phyloP scores from a whole-genome alignment of 805 yeast genomes.

The Hanseniaspora lindneri region DNA sequence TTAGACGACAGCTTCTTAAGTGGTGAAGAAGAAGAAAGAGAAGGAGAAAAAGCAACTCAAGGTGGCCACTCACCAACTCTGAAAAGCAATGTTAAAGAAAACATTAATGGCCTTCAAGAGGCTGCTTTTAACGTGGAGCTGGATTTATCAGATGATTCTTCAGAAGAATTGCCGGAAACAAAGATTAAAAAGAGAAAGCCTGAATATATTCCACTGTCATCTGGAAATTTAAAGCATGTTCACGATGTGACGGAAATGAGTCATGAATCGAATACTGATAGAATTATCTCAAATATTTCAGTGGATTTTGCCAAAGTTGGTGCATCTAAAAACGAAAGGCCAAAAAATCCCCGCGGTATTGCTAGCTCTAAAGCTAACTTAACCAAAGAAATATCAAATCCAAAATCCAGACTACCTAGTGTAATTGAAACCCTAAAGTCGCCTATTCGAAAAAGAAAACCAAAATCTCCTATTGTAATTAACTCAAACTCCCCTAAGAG shows the following conservation, averaged over 20 bases:
- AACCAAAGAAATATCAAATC: neutral
- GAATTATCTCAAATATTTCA: conserved; percentile 6
- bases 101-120: too few species aligned
- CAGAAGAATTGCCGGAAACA: neutral
- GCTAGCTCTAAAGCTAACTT: neutral
- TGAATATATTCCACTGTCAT: neutral
- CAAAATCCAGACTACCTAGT: neutral
- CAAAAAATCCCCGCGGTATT: too few species aligned
- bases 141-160: neutral
- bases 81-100: neutral
- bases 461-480: neutral
- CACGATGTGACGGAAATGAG: conserved; percentile 8
- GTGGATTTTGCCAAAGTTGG: conserved; percentile 10
- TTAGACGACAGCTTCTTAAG: neutral
- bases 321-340: neutral
- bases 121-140: neutral
- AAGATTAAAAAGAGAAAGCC: neutral
- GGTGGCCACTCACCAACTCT: neutral
- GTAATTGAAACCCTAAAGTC: conserved; percentile 1
- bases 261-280: neutral
- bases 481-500: conserved; percentile 4
- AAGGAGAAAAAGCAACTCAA: neutral
- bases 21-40: conserved; percentile 1
- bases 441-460: neutral
- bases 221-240: conserved; percentile 7